Evolutionary conservation across 192 early-diverging fungal genomes (phyloP), one percentile per base, ranked within the genome.

Genomic region (Podila epigama): DNA sequence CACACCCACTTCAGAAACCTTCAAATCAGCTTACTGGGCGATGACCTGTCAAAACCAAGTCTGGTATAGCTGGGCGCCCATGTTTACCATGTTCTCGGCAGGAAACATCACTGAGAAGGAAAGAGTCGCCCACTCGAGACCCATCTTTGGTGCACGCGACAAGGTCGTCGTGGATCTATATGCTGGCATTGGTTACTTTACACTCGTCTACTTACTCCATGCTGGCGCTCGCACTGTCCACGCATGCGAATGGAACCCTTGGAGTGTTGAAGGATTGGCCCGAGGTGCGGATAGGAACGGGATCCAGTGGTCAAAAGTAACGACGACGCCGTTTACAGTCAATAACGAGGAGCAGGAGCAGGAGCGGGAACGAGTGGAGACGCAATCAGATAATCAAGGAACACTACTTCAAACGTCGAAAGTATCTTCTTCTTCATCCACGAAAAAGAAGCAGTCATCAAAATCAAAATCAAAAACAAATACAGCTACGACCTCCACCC

Each of bases 161-260:
- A 69, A 70, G n/a, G 27, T 52, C 1, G 80, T 82, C 5, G 80
- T 82, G 18, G 80, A 82, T 53, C 52, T 82, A 3, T 82, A 82
- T 35, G 80, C 80, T 16, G 80, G 80, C 4, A 78, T 82, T 11
- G 80, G 80, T 25, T 82, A 82, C 31, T 82, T 82, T 63, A 34
- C 80, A 0, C 40, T 82, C 11, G 73, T 77, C 11, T 77, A 77
- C 37, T 54, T 77, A 9, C 25, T 82, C 16, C 81, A 82, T 60
- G 69, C 81, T 0, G 77, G 77, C 0, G 81, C 81, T 18, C 56
- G 51, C 8, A n/a, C 25, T 20, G 81, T 82, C 15, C 81, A 82
- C 34, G 81, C 81, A 20, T 82, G 81, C 33, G 81, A 82, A 60
- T 66, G 72, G 69, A 82, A 82, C 44, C 81, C 81, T 1, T 82